These are phyloP conservation scores for Cercospora canescens DNA, from an alignment of 2,329 filamentous ascomycete genomes.

Conservation along the genomic window DNA sequence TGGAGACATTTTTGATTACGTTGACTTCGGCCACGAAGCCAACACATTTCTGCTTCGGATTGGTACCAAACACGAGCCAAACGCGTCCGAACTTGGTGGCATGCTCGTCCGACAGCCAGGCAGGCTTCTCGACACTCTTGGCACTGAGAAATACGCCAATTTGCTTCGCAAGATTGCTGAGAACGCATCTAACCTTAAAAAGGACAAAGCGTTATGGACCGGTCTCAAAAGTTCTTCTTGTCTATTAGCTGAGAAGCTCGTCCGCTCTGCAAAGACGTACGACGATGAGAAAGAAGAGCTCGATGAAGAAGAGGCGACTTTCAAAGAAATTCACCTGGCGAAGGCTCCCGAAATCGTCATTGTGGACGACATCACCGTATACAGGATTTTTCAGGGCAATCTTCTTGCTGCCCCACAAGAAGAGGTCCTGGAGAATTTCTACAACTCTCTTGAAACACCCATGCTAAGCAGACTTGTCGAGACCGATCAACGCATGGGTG, in stretches of 20 bases:
- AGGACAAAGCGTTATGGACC: slow-evolving; percentile 74
- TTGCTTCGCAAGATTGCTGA: slow-evolving; percentile 80
- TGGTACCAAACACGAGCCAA: slow-evolving; percentile 89
- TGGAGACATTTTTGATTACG: slow-evolving; percentile 92
- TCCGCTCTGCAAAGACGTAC: slow-evolving; percentile 57
- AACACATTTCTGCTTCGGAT: slow-evolving; percentile 87
- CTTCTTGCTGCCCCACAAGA: slow-evolving; percentile 89
- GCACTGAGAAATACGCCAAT: slow-evolving; percentile 83
- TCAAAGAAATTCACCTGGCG: slow-evolving; percentile 78
- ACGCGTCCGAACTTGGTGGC: slow-evolving; percentile 77
- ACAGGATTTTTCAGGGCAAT: slow-evolving; percentile 80
- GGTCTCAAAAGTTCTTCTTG: slow-evolving; percentile 75
- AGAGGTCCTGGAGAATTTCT: slow-evolving; percentile 81
- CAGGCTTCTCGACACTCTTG: slow-evolving; percentile 75
- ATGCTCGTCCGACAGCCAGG: slow-evolving; percentile 83
- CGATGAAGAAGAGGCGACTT: slow-evolving; percentile 51
- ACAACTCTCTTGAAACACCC: slow-evolving; percentile 74
- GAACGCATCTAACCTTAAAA: slow-evolving; percentile 67
- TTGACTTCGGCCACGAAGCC: slow-evolving; percentile 85
- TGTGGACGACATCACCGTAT: slow-evolving; percentile 85
- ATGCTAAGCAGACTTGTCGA: slow-evolving; percentile 76
- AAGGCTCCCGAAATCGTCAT: slow-evolving; percentile 72
- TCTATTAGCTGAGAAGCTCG: slow-evolving; percentile 79
- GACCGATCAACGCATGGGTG: slow-evolving; percentile 73
- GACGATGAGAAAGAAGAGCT: slow-evolving; percentile 40